phyloP scores from a whole-genome alignment of 2,329 filamentous ascomycete genomes.

The Aureobasidium uvarum region DNA sequence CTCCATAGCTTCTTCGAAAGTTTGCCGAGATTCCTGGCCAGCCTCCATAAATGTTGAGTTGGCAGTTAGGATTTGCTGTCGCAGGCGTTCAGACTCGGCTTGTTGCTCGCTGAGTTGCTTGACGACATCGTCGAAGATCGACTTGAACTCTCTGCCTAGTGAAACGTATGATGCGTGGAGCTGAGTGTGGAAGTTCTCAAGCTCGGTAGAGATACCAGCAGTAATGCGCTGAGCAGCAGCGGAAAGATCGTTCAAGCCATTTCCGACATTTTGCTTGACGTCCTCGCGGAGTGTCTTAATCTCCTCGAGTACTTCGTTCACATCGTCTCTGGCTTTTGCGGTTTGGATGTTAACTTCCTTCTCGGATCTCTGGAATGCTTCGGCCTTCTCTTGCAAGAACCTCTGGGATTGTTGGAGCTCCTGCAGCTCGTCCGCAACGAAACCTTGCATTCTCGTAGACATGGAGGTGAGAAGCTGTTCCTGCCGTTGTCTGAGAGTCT shows the following conservation, averaged over 20 bases:
- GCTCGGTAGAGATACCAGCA: conserved; percentile 80
- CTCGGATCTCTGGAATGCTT: conserved; percentile 66
- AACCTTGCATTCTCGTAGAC: conserved; percentile 69
- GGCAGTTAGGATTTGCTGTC: conserved; percentile 68
- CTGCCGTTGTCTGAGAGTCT: conserved; percentile 70
- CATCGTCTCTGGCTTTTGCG: conserved; percentile 70
- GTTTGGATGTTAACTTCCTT: conserved; percentile 67
- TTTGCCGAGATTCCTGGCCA: conserved; percentile 63
- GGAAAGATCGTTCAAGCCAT: conserved; percentile 79
- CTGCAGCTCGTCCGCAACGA: conserved; percentile 71
- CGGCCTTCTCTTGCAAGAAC: conserved; percentile 67
- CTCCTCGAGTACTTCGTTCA: conserved; percentile 88
- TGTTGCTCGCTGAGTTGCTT: conserved; percentile 74
- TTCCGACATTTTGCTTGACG: conserved; percentile 80
- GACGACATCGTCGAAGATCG: conserved; percentile 76
- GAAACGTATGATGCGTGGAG: conserved; percentile 80
- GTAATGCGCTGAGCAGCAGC: conserved; percentile 84
- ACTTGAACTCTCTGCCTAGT: conserved; percentile 82
- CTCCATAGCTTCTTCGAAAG: conserved; percentile 67
- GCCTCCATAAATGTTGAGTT: conserved; percentile 66
- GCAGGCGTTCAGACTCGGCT: conserved; percentile 69
- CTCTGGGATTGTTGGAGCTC: conserved; percentile 68
- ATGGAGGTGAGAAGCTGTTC: conserved; percentile 66
- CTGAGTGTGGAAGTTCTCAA: conserved; percentile 79
- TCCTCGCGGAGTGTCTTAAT: conserved; percentile 87